Evolutionary conservation across 768 basidiomycete species (phyloP), one percentile per base, ranked within the genome.

Genomic region (Fomitopsis serialis): DNA sequence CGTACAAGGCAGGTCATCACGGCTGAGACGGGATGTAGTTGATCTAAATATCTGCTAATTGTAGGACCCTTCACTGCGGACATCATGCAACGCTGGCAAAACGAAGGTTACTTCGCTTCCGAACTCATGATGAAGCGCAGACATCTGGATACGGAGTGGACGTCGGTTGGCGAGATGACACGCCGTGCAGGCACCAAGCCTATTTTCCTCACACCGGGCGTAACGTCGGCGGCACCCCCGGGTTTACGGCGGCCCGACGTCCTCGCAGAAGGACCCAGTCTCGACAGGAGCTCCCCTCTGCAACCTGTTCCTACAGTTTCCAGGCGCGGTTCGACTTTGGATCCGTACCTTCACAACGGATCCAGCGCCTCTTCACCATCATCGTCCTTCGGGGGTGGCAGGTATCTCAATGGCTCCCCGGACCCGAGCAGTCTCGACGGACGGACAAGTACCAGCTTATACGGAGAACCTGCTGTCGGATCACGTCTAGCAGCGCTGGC

Each of bases 1-100:
- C 54, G 73, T 95, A 40, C 94, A 98, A 82, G 94, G 93, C 92
- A 61, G 59, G 70, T 59, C 6, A 37, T 11, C 21, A 45, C 25
- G 7, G 12, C 21, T 25, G 19, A 8, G 13, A n/a, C 21, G 23
- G 23, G 7, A 51, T 46, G 36, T 27, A n/a, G 34, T 46, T 47
- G 27, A 50, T 58, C 37, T 54, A 40, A 19, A 35, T 43, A 29
- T 48, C 50, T 25, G 58, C 11, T 5, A 6, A 32, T 11, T 50
- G 42, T 19, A 96, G 93, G 94, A 54, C 93, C 94, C 5, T 98
- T 96, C 77, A 79, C 78, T 43, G 92, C 91, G 24, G 82, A 87
- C 56, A 61, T 88, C 51, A 96, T 98, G 94, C 93, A 96, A 72
- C 90, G 90, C 63, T 97, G 94, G 94, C 86, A 84, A 65, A 84